Base-by-base conservation (phyloP, 108 stramenopile species). In the Nannochloropsis oceanica region DNA sequence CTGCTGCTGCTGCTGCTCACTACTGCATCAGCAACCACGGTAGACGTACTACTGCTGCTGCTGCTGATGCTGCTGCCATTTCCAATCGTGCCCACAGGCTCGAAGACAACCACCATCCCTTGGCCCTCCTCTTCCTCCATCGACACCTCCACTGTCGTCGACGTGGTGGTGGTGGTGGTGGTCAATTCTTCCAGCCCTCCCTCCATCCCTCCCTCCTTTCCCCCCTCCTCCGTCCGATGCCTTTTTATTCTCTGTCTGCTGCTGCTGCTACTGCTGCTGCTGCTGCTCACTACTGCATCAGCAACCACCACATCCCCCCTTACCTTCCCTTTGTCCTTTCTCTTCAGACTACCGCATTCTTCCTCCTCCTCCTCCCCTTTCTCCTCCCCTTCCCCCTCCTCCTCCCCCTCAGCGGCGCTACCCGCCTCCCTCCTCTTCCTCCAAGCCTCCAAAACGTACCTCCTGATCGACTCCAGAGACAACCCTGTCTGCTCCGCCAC, bases 281-380 rank as follows among this genome's bases (percentile, higher is more conserved):
- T 44, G 43, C 83, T 44, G 34, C 34, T 34, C 34, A 34, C 34
- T 34, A 5, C 34, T 34, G 34, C 34, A 3, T 22, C 14, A 43
- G 18, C 18, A 84, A 24, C 26, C 11, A 44, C 82, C 27, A 13
- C 25, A 25, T 44, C 25, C 79, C 9, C 86, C 25, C 26, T 43
- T 8, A 12, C 34, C 81, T 85, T 44, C n/a, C 24, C 27, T 50
- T 59, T 42, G 22, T 25, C 82, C 8, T 25, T 50, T 43, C n/a
- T 43, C 44, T 42, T 80, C 44, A 5, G 43, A 3, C 27, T 81
- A 20, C 20, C 80, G 42, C 18, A 79, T 80, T 85, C 42, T 8
- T 50, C 85, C 24, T 27, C 27, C 44, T 82, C 87, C n/a, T 80
- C 82, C 27, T 43, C 79, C 8, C 80, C 87, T 5, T 87, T 34